Evolutionary conservation across 2,329 filamentous ascomycete species (phyloP), one percentile per base, ranked within the genome.

Genomic region (Phyllosticta ampelicida): DNA sequence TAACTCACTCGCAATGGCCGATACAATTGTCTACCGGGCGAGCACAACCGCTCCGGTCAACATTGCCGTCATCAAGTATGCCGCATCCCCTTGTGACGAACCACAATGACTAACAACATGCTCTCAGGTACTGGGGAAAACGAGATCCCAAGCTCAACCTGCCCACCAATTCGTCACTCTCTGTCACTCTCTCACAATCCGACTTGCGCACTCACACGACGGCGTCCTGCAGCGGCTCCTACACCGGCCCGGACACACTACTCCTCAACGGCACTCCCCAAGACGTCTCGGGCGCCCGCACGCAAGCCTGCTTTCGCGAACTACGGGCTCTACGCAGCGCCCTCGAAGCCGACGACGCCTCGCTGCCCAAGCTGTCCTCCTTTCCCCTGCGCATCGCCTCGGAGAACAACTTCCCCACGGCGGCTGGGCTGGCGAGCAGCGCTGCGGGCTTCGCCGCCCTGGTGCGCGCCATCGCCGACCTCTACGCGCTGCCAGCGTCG

Each of bases 331-430:
- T 94, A 51, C 87, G 94, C 62, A 80, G 84, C 55, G 78, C 83
- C 21, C 79, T 97, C 67, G 94, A 99, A 74, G 77, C 78, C 36
- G 74, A 80, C 61, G 78, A 96, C 70, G 66, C 84, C 0, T 84
- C 83, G 20, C 81, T 96, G n/a, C 90, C 92, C 50, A 89, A 88
- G 73, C 84, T 99, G 59, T 88, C 90, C 10, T 71, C 79, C 55
- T 79, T 87, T 67, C 84, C 88, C 30, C 83, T 99, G 61, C 87
- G 86, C 66, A 86, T 99, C 64, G 90, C 96, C 59, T 94, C 89
- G 59, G 88, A 94, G 77, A 99, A 99, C 81, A 99, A 99, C 81
- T 99, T 99, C 80, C 94, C 94, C 62, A 99, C 94, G 2, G 94
- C 94, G 23, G 94, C 94, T 4, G 94, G 94, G 6, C 84, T 99